Percentiles rank a stretch among this genome's conserved stretches.
Evolutionary conservation across 305 asterid species (phyloP).

Genomic region (Solanum aculeatissimum): DNA sequence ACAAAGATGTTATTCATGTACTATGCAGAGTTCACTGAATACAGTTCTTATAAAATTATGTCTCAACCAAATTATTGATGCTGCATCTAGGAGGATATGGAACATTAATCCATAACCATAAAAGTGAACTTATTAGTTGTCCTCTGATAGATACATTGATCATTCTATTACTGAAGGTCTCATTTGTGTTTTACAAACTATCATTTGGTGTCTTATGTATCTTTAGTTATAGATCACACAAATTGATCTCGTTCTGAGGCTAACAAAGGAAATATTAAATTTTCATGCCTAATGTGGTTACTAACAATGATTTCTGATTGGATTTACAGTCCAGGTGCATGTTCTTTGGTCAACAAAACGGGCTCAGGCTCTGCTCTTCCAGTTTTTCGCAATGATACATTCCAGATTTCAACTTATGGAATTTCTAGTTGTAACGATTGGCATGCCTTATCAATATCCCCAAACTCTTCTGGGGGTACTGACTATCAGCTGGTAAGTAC

Average conservation of each 20-base stretch:
- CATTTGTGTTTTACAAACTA: not conserved
- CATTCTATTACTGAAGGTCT: not conserved
- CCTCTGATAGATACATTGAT: not conserved
- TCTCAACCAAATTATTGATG: not conserved
- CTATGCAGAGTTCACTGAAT: not conserved
- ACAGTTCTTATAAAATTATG: not conserved
- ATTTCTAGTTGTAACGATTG: conserved; percentile 20
- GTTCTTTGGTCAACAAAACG: conserved; percentile 11
- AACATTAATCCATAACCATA: not conserved
- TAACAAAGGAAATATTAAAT: not conserved
- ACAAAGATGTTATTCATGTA: not conserved
- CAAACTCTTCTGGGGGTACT: conserved; percentile 21
- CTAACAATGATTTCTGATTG: not conserved
- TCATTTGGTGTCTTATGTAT: not conserved
- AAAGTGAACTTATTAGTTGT: not conserved
- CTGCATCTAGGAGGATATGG: not conserved
- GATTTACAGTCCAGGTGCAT: conserved; percentile 7
- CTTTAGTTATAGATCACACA: not conserved
- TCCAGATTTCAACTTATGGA: conserved; percentile 22
- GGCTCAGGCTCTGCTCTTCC: not conserved
- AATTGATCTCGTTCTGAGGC: not conserved
- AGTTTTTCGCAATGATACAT: not conserved
- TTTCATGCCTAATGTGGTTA: not conserved
- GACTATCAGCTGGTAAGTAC: conserved; percentile 26
- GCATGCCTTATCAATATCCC: conserved; percentile 24